These are phyloP conservation scores for Dorcoceras hygrometricum DNA, from an alignment of 257 asterid species.

Conservation along the genomic window DNA sequence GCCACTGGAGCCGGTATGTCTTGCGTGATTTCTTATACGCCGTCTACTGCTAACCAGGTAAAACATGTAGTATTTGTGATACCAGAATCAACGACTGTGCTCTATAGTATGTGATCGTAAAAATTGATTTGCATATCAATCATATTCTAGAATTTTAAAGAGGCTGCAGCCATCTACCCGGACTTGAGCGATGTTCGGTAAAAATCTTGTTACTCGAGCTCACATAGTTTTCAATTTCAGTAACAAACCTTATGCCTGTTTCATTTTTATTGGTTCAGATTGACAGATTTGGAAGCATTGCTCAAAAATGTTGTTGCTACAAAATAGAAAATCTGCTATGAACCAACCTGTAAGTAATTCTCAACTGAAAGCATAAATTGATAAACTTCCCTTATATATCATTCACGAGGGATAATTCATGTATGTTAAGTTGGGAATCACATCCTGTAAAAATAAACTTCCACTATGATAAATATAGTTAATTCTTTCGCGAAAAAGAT, in stretches of 20 bases:
- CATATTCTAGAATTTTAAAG: conserved; percentile 63
- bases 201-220: neutral
- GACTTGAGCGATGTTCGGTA: conserved; percentile 82
- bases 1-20: conserved; percentile 94
- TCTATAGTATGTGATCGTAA: too few species aligned
- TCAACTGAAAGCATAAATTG: neutral
- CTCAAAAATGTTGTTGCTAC: conserved; percentile 47
- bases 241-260: neutral
- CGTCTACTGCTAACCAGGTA: conserved; percentile 91
- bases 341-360: neutral
- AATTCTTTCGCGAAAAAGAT: neutral
- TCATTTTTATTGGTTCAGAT: conserved; percentile 40
- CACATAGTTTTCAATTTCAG: neutral
- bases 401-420: neutral
- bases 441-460: neutral
- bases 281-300: conserved; percentile 67
- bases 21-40: conserved; percentile 79
- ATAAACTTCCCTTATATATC: neutral
- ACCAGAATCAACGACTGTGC: too few species aligned
- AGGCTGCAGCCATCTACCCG: conserved; percentile 75
- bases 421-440: too few species aligned
- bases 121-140: conserved; percentile 5
- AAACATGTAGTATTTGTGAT: neutral
- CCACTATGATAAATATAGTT: neutral
- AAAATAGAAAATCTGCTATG: conserved; percentile 21